These are phyloP conservation scores for Musa itinerans DNA, from an alignment of 176 grass and related monocot species.

Conservation along the genomic window DNA sequence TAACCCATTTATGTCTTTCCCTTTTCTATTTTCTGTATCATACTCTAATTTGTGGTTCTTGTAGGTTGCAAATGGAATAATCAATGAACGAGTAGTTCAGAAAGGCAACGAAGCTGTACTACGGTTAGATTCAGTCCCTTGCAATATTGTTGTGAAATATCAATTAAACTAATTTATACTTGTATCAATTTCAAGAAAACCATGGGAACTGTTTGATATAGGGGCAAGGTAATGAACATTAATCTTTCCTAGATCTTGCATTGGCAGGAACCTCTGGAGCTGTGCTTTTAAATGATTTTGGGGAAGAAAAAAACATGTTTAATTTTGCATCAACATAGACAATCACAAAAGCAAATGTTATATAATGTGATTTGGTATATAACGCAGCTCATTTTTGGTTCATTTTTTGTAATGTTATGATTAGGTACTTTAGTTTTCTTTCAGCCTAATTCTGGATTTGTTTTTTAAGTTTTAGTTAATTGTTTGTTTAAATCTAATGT, in stretches of 20 bases:
- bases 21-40: constrained; percentile 15
- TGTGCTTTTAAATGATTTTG: no score
- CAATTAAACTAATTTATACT: not conserved
- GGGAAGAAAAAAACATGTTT: no score
- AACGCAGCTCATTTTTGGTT: no score
- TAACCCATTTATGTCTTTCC: constrained; percentile 5
- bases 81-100: constrained; percentile 65
- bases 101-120: constrained; percentile 98
- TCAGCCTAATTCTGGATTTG: not conserved
- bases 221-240: no score
- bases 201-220: no score
- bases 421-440: no score
- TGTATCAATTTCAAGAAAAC: not conserved
- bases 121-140: constrained; percentile 37
- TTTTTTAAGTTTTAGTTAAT: not conserved
- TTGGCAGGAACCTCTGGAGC: no score
- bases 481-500: not conserved
- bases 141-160: not conserved
- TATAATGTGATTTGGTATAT: no score
- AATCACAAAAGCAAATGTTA: no score
- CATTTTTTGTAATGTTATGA: no score
- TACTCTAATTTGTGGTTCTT: constrained; percentile 3
- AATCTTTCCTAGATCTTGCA: no score
- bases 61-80: constrained; percentile 80
- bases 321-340: no score